A percentile compares a stretch with the other conserved stretches of the same genome.
Conservation (phyloP, 345 rosid species). For the Eutrema japonicum region DNA sequence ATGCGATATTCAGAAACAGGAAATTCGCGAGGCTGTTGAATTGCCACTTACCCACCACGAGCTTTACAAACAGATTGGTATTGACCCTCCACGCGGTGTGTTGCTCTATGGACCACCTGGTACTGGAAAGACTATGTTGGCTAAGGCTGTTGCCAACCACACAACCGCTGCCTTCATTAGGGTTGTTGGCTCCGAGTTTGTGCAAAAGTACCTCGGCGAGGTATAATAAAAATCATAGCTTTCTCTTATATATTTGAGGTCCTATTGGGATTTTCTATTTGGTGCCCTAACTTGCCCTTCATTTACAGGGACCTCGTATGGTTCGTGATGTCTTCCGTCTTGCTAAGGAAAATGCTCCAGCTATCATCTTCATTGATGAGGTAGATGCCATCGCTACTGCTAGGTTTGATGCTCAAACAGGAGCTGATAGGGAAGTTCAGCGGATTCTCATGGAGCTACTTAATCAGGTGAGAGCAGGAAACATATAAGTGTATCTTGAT, state of each 20-base stretch:
- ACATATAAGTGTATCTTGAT: constrained; percentile 14
- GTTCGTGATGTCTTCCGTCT: constrained; percentile 99
- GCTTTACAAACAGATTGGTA: constrained; percentile 93
- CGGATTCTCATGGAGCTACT: constrained; percentile 94
- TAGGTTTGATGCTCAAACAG: constrained; percentile 99
- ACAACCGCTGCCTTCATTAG: constrained; percentile 97
- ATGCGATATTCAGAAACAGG: constrained; percentile 98
- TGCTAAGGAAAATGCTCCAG: constrained; percentile 98
- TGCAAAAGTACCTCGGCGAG: constrained; percentile 98
- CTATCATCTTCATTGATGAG: constrained; percentile 95
- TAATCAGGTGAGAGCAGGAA: constrained; percentile 66
- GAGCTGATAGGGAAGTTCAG: constrained; percentile 99
- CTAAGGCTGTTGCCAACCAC: constrained; percentile 97
- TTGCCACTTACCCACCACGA: constrained; percentile 95
- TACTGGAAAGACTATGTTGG: constrained; percentile 98
- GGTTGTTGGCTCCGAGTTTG: constrained; percentile 99
- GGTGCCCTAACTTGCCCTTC: not conserved
- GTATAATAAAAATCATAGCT: constrained; percentile 44
- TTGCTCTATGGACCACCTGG: constrained; percentile 98
- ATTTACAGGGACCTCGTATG: constrained; percentile 97
- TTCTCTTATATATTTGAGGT: not conserved
- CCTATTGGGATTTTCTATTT: not conserved
- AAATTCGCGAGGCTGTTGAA: constrained; percentile 99
- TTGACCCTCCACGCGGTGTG: constrained; percentile 98
- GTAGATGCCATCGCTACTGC: constrained; percentile 99